Percentiles rank a stretch among this genome's conserved stretches.
These are phyloP conservation scores for Dalbergia cochinchinensis DNA, from an alignment of 306 rosid species.

Conservation along the genomic window DNA sequence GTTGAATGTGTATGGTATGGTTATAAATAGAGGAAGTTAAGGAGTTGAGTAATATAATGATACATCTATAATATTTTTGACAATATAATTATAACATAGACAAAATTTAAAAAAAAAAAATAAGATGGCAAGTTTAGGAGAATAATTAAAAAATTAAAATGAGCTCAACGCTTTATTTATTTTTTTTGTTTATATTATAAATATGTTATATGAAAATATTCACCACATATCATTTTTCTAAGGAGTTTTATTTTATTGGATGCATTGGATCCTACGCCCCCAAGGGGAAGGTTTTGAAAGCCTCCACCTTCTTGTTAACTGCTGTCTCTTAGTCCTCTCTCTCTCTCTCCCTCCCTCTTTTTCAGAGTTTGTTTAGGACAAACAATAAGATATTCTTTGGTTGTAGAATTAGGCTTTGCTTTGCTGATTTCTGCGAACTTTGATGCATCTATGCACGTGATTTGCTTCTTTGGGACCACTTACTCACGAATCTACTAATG, in stretches of 20 bases:
- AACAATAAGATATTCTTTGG: conserved; percentile 18
- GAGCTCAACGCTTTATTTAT: too few relatives aligned
- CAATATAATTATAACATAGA: too few relatives aligned
- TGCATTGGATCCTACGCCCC: conserved; percentile 67
- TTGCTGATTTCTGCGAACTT: conserved; percentile 53
- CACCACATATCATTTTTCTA: too few relatives aligned
- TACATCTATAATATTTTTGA: too few relatives aligned
- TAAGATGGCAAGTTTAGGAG: too few relatives aligned
- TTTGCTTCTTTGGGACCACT: conserved; percentile 60
- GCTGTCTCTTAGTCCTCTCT: background rate
- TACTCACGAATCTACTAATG: conserved; percentile 23
- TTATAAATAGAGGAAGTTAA: conserved; percentile 18
- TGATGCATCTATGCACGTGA: conserved; percentile 71
- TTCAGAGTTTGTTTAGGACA: conserved; percentile 21
- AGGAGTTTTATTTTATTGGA: conserved; percentile 23
- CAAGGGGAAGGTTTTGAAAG: conserved; percentile 1
- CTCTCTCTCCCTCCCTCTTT: background rate
- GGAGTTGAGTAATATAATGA: background rate
- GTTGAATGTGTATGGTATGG: background rate
- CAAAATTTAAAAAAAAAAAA: too few relatives aligned
- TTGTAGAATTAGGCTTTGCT: conserved; percentile 28
- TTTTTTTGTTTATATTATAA: too few relatives aligned
- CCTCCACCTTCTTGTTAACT: conserved; percentile 20
- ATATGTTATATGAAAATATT: too few relatives aligned
- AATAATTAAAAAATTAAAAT: too few relatives aligned